Conservation (phyloP, 768 basidiomycete genomes). For the Lentinula boryana region DNA sequence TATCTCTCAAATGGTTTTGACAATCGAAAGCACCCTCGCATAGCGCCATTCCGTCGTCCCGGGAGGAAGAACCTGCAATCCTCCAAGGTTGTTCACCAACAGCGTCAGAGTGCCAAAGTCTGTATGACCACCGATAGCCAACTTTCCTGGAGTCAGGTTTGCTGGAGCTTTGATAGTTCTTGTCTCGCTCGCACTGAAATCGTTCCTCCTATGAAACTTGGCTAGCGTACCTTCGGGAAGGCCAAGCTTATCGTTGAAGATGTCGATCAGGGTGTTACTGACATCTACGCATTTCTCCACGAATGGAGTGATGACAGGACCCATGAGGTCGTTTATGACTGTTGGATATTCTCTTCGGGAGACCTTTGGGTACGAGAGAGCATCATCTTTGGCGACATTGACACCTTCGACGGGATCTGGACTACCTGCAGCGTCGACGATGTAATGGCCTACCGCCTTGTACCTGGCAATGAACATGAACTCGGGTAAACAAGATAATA, state of each 20-base stretch:
- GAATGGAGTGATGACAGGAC: slow-evolving; percentile 19
- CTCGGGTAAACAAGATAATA: too few relatives aligned
- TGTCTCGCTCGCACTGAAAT: slow-evolving; percentile 35
- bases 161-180: slow-evolving; percentile 34
- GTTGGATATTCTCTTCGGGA: slow-evolving; percentile 38
- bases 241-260: slow-evolving; percentile 37
- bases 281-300: slow-evolving; percentile 21
- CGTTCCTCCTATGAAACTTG: slow-evolving; percentile 25
- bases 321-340: slow-evolving; percentile 32
- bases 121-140: slow-evolving; percentile 46
- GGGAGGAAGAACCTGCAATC: slow-evolving; percentile 62
- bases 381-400: slow-evolving; percentile 46
- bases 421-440: slow-evolving; percentile 37
- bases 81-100: slow-evolving; percentile 65
- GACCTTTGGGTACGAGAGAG: slow-evolving; percentile 33
- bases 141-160: slow-evolving; percentile 19
- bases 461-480: slow-evolving; percentile 16
- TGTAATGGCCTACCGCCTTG: slow-evolving; percentile 39
- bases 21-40: slow-evolving; percentile 42
- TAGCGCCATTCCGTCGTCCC: slow-evolving; percentile 63
- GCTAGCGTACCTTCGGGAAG: slow-evolving; percentile 34
- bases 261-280: slow-evolving; percentile 32
- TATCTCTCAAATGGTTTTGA: not conserved
- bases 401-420: slow-evolving; percentile 39
- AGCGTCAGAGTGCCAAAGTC: slow-evolving; percentile 69